Percentiles rank a stretch among this genome's conserved stretches.
Evolutionary conservation across 2,329 filamentous ascomycete species (phyloP).

Genomic region (Penicillium palitans): DNA sequence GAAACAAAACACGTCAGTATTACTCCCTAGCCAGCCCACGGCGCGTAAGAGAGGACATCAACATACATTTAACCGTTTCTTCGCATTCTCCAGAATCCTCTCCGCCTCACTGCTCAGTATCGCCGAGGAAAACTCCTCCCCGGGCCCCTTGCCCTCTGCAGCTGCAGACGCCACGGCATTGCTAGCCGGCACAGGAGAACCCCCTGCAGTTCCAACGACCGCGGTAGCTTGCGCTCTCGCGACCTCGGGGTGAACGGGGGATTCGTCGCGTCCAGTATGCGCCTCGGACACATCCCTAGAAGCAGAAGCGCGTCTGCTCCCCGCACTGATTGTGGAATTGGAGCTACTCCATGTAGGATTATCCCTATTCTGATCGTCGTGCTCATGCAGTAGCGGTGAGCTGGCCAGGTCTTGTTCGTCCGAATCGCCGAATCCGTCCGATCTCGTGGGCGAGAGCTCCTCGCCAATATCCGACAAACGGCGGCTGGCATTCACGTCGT

Average conservation of each 20-base stretch:
- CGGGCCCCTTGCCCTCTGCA: conserved; percentile 45
- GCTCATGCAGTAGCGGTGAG: conserved; percentile 41
- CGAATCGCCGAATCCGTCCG: conserved; percentile 21
- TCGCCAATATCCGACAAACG: conserved; percentile 50
- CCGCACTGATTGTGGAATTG: conserved; percentile 39
- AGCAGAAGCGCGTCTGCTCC: conserved; percentile 22
- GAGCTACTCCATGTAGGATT: conserved; percentile 35
- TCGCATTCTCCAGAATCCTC: conserved; percentile 88
- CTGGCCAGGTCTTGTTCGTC: conserved; percentile 13
- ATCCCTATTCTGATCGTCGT: conserved; percentile 56
- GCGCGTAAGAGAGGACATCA: neutral
- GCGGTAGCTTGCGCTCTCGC: conserved; percentile 9
- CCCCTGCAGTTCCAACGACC: conserved; percentile 4
- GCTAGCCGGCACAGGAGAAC: conserved; percentile 13
- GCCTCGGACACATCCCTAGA: conserved; percentile 19
- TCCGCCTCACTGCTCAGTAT: conserved; percentile 81
- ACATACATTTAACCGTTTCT: conserved; percentile 80
- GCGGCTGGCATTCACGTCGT: conserved; percentile 41
- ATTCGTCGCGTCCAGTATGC: conserved; percentile 7
- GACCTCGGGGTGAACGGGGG: conserved; percentile 9
- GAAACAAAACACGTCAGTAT: conserved; percentile 19
- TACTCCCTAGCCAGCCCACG: neutral
- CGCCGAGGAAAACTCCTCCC: conserved; percentile 68
- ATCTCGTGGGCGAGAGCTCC: conserved; percentile 35
- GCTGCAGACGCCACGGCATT: conserved; percentile 38